Base-by-base conservation (phyloP, 1,284 basidiomycete species). In the Ganoderma lingzhi region DNA sequence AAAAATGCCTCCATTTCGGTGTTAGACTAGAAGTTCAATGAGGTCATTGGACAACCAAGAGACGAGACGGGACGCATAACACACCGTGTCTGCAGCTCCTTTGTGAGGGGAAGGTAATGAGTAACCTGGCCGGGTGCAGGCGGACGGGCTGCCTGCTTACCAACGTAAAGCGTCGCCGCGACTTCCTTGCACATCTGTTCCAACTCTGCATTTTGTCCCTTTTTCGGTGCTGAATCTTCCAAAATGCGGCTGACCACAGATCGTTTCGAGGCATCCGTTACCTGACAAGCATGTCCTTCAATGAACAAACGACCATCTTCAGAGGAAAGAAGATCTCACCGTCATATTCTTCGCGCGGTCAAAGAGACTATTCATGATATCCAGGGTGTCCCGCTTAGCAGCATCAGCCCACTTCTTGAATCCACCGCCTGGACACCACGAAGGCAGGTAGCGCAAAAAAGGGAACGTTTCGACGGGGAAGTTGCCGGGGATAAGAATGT, bases 1-100 rank as follows among this genome's bases (percentile, higher is more conserved):
- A 82, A 63, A 58, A 80, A 79, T 0, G 72, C 63, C 14, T 64
- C 67, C 1, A 69, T 37, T 12, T 68, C 32, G 15, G 12, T 2
- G 3, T 0, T 56, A 42, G 28, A 23, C 63, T 45, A 17, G 14
- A 0, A 70, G 41, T 12, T 2, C 9, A 15, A 10, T 42, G 41
- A 6, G 10, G 14, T 10, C 41, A 42, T 42, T 42, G 14, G 10
- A 42, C 35, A 42, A 15, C 10, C 41, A 42, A 42, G 2, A 42
- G 10, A 42, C 41, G 14, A 10, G 14, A 15, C 41, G 14, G 2
- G 14, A 15, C 48, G 14, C 2, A 44, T 17, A 15, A 45, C 17
- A 19, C 44, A 45, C 17, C n/a, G 45, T 48, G 19, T 48, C 45
- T 9, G n/a, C n/a, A 8, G 19, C 45, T 23, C 17, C 45, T 48